Base-by-base conservation (phyloP, 179 eudicot species). In the Nepenthes alata region DNA sequence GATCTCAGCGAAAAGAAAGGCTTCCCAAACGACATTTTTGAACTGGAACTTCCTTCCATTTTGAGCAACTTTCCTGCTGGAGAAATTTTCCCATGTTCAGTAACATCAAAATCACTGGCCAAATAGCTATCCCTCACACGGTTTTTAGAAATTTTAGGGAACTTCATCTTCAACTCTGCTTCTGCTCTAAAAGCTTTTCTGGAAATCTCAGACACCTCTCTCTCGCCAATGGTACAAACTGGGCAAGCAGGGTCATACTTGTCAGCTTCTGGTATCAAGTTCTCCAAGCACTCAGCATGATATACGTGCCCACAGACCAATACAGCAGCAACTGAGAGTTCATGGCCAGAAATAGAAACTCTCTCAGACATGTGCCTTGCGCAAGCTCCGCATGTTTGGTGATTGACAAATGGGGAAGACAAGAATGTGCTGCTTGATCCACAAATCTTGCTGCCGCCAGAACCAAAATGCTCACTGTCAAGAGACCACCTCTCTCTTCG, bases 321-420 rank as follows among this genome's bases (percentile, higher is more conserved):
- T 6, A 73, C 69, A 11, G 77, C 65, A 41, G 68, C 62, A 3
- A 68, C 77, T 2, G 77, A 59, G 35, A 73, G 55, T 41, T 72
- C 72, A 47, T 59, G 55, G 35, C 48, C 55, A 39, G 53, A 35
- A 37, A 63, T 35, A 53, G 58, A 38, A 63, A 55, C 58, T 68
- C 63, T 79, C 72, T 91, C 96, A 39, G 91, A 72, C 55, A 88
- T 59, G 47, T 81, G 78, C 78, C 82, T 88, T 15, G 77, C 70
- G 81, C 97, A 91, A 37, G 87, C 76, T 35, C 94, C 96, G 75
- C 96, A 91, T 47, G 84, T 68, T 71, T 77, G 84, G 54, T 88
- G 74, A 70, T 91, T 89, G 34, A 60, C 59, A 4, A 80, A 70
- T 47, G 81, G 80, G 45, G 86, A 82, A 57, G 55, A 75, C 7